These are phyloP conservation scores for Xerocomellus intermedius DNA, from an alignment of 768 basidiomycete genomes.

Conservation along the genomic window DNA sequence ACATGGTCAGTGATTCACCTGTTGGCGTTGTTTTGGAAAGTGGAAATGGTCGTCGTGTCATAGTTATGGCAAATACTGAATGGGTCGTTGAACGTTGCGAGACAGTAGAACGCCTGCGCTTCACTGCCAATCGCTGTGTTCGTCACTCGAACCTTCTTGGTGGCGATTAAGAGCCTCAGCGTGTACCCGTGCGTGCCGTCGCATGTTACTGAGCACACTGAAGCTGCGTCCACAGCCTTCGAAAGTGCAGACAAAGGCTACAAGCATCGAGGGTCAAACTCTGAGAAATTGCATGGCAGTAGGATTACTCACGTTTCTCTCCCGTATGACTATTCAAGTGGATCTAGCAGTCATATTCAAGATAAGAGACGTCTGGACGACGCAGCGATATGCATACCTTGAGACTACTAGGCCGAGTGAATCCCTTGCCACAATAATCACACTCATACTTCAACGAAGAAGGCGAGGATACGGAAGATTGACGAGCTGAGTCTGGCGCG, in stretches of 20 bases:
- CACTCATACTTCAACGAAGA: conserved; percentile 68
- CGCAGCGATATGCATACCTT: conserved; percentile 45
- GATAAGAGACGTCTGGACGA: not conserved
- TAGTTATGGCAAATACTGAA: conserved; percentile 4
- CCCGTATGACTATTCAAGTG: conserved; percentile 84
- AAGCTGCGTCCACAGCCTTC: conserved; percentile 78
- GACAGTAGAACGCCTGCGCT: conserved; percentile 17
- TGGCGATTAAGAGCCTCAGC: conserved; percentile 33
- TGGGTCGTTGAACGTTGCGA: conserved; percentile 8
- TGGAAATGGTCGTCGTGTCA: conserved; percentile 2
- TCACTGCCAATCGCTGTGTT: conserved; percentile 40
- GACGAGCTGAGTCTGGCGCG: conserved; percentile 12
- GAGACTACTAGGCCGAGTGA: conserved; percentile 80
- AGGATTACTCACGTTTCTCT: conserved; percentile 65
- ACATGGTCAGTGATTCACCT: conserved; percentile 7
- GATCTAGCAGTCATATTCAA: conserved; percentile 47
- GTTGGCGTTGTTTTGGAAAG: not conserved
- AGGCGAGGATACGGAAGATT: conserved; percentile 23
- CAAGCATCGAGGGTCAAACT: conserved; percentile 10
- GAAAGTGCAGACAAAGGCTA: conserved; percentile 75
- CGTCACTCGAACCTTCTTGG: conserved; percentile 45
- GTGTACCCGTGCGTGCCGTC: conserved; percentile 78
- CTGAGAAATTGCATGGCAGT: conserved; percentile 4
- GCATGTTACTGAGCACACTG: conserved; percentile 88
- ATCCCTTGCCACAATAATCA: conserved; percentile 74